Conservation (phyloP, 805 yeast species). For the Sugiyamaella floridensis region DNA sequence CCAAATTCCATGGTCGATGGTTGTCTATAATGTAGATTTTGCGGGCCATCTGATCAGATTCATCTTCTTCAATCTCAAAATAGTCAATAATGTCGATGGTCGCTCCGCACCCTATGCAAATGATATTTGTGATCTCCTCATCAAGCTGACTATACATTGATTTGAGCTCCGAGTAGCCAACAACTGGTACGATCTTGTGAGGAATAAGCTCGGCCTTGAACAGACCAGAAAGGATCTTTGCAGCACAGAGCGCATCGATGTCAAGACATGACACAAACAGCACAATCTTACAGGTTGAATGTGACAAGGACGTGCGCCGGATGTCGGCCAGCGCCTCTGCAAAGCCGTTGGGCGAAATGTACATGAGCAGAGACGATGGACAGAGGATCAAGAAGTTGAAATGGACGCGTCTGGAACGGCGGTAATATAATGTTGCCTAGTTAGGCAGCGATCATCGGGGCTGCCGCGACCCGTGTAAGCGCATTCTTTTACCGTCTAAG, state of each 20-base stretch:
- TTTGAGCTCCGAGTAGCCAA: constrained; percentile 76
- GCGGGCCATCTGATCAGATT: constrained; percentile 32
- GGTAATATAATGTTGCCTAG: no score
- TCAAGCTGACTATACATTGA: constrained; percentile 59
- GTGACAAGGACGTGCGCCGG: constrained; percentile 67
- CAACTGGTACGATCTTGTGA: constrained; percentile 84
- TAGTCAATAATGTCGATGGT: constrained; percentile 72
- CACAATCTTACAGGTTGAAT: constrained; percentile 84
- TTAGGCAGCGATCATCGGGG: no score
- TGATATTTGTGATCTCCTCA: constrained; percentile 63
- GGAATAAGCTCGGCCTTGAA: constrained; percentile 78
- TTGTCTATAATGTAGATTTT: constrained; percentile 81
- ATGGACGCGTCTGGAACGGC: neutral
- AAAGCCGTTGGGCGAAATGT: constrained; percentile 64
- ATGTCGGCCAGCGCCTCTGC: constrained; percentile 61
- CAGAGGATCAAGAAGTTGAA: neutral
- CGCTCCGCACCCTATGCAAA: constrained; percentile 90
- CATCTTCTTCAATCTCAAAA: constrained; percentile 30
- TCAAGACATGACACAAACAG: constrained; percentile 85
- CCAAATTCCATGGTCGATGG: constrained; percentile 94
- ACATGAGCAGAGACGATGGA: constrained; percentile 42
- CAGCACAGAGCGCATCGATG: constrained; percentile 87
- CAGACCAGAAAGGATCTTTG: constrained; percentile 63
- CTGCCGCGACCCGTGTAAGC: no score
- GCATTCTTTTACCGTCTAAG: no score